These are phyloP conservation scores for Plasmodium gallinaceum DNA, from an alignment of 169 alveolate genomes.

Conservation along the genomic window DNA sequence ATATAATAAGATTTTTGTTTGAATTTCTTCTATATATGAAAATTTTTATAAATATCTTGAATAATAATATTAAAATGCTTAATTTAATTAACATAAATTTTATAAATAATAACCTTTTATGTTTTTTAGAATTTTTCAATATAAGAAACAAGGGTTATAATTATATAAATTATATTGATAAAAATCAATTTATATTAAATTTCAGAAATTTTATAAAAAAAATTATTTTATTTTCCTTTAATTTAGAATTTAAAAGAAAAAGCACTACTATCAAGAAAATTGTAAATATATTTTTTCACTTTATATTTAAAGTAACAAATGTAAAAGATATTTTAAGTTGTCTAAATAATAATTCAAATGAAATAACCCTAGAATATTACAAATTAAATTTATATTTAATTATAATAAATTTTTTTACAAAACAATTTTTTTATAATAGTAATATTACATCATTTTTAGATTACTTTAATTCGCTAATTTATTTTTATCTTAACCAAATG, in stretches of 20 bases:
- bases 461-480: constrained; percentile 55
- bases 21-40: constrained; percentile 44
- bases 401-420: constrained; percentile 35
- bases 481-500: constrained; percentile 49
- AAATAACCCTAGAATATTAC: background rate
- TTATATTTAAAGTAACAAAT: constrained; percentile 16
- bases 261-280: background rate
- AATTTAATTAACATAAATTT: constrained; percentile 11
- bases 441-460: constrained; percentile 39
- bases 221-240: constrained; percentile 16
- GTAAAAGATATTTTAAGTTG: background rate
- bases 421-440: constrained; percentile 63
- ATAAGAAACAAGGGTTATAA: constrained; percentile 15
- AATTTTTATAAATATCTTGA: constrained; percentile 33
- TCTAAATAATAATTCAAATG: background rate
- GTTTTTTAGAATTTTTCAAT: constrained; percentile 15
- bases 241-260: constrained; percentile 37
- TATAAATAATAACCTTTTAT: background rate
- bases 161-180: background rate
- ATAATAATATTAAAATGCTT: constrained; percentile 29
- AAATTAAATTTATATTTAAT: constrained; percentile 16
- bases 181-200: background rate
- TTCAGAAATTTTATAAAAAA: constrained; percentile 43
- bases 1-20: constrained; percentile 28
- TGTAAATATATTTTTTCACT: constrained; percentile 14